Conservation (phyloP, 129 eudicot species). For the Pittosporum tobira region DNA sequence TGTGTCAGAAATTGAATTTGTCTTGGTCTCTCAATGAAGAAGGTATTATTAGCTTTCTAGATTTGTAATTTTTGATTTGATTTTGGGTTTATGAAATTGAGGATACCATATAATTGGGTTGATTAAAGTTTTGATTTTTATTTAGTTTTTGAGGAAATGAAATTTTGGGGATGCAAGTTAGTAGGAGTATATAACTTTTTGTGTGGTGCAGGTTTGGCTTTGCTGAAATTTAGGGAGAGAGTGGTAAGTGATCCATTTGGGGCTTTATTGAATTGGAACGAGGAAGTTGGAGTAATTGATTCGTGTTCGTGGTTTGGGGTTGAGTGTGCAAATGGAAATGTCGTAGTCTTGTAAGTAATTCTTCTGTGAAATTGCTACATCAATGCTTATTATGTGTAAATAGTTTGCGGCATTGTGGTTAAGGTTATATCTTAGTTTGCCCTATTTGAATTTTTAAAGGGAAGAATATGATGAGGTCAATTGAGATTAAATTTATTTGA, state of each 20-base stretch:
- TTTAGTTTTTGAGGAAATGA: not conserved
- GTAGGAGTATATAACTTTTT: not conserved
- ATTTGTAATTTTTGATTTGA: not conserved
- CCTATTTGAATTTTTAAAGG: not conserved
- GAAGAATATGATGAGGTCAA: not conserved
- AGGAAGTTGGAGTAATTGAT: conserved; percentile 34
- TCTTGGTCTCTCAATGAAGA: conserved; percentile 42
- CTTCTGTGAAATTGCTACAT: not conserved
- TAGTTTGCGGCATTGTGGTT: not conserved
- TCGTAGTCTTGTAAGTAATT: conserved; percentile 50
- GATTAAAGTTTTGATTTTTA: too few relatives aligned
- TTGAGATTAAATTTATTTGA: not conserved
- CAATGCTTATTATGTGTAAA: not conserved
- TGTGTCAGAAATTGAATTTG: conserved; percentile 22
- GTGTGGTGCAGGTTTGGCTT: conserved; percentile 48
- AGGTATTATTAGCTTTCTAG: conserved; percentile 28
- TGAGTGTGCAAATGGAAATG: conserved; percentile 46
- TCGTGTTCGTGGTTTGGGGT: conserved; percentile 82
- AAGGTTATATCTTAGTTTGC: too few relatives aligned
- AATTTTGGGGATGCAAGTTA: not conserved
- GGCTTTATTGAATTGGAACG: conserved; percentile 59
- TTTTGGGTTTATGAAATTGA: conserved; percentile 5
- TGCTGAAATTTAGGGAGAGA: conserved; percentile 49
- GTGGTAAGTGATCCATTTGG: conserved; percentile 61
- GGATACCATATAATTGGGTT: not conserved